Base-by-base conservation (phyloP, 345 rosid genomes). In the Eutrema yunnanense region DNA sequence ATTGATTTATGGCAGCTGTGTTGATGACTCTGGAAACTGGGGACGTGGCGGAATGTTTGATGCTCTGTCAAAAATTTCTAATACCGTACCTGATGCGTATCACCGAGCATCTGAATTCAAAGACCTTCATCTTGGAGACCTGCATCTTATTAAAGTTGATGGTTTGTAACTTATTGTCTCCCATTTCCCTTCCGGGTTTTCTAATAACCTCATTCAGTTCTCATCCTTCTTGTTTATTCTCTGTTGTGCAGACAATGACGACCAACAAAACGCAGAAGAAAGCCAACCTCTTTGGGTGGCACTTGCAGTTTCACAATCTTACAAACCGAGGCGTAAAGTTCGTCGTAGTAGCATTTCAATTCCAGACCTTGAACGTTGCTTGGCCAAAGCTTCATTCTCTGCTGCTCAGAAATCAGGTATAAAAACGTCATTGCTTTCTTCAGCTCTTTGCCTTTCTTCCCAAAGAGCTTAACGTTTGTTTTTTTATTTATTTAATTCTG, bases 1-100 rank as follows among this genome's bases (percentile, higher is more conserved):
- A 16, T 44, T 74, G 70, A 33, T 6, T 37, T 57, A 58, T 77
- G 74, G 80, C 84, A 92, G 96, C 71, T 92, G 89, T 69, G 82
- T 92, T 47, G 98, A 92, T 70, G 78, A 85, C 78, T 92, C 96
- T 70, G 98, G 96, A 76, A 84, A 76, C 48, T 92, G 98, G 98
- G 96, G 98, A 38, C 87, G 77, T 67, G 96, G 98, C 63, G 96
- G 98, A 73, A 85, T 92, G 91, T 88, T 92, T 74, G 78, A 85
- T 78, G 90, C 92, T 7, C 69, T 92, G 65, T 81, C 80, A 37
- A 86, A 82, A 66, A 79, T 90, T 55, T 90, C 93, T 53, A 42
- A 63, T 56, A 69, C 61, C 59, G 69, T 90, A 69, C 82, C 85
- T n/a, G 83, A 73, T 47, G 84, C 89, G 19, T 90, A 92, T 73